Evolutionary conservation across 176 grass and related monocot species (phyloP).

Genomic region (Saccharum spontaneum): DNA sequence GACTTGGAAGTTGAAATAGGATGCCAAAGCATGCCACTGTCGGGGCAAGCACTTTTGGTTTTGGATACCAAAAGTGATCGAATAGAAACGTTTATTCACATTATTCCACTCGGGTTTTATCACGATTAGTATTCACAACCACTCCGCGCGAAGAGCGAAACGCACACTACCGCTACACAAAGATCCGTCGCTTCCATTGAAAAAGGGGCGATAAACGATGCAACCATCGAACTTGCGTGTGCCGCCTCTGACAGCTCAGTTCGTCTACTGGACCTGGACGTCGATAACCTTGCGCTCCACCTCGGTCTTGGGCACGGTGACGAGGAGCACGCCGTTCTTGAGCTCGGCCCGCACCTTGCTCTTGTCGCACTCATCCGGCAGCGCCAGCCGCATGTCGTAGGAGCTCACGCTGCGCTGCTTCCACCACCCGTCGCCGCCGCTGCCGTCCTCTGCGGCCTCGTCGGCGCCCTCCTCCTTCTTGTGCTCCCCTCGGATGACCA

Average conservation of each 20-base stretch:
- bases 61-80: too few species aligned
- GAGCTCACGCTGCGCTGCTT: conserved; percentile 59
- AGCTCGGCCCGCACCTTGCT: conserved; percentile 67
- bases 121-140: background rate
- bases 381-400: conserved; percentile 55
- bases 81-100: background rate
- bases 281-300: conserved; percentile 64
- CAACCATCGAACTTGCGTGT: too few species aligned
- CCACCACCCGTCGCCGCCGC: conserved; percentile 47
- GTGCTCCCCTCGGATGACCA: conserved; percentile 69
- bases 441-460: background rate
- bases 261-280: conserved; percentile 45
- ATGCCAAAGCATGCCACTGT: too few species aligned
- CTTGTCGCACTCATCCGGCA: conserved; percentile 64
- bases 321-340: conserved; percentile 77
- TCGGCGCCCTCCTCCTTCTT: conserved; percentile 38
- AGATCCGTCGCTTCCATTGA: background rate
- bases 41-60: too few species aligned
- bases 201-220: too few species aligned
- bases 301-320: conserved; percentile 63
- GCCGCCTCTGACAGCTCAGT: too few species aligned
- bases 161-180: background rate
- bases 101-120: background rate
- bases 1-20: too few species aligned
- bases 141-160: background rate